Percentiles rank a stretch among this genome's conserved stretches.
Conservation (phyloP, 1,284 basidiomycete genomes). For the Apiotrichum mycotoxinovorans region DNA sequence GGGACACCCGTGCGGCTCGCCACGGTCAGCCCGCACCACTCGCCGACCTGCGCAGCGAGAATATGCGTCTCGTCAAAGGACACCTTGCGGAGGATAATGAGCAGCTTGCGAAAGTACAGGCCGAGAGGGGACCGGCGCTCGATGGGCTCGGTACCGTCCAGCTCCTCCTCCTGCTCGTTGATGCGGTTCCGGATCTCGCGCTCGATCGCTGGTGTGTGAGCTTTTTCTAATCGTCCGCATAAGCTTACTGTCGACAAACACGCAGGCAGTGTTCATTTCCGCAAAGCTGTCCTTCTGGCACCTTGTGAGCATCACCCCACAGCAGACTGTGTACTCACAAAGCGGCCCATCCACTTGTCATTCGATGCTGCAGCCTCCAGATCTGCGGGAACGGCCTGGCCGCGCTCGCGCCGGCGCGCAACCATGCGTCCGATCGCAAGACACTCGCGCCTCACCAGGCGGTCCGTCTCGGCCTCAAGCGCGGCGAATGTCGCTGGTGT, state of each 20-base stretch:
- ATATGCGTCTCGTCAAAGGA: slow-evolving; percentile 42
- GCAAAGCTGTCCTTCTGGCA: slow-evolving; percentile 22
- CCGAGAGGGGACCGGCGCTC: slow-evolving; percentile 41
- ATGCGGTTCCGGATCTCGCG: slow-evolving; percentile 34
- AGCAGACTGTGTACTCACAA: slow-evolving; percentile 23
- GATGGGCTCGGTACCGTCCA: slow-evolving; percentile 14
- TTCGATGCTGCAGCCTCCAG: slow-evolving; percentile 19
- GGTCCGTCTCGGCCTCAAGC: slow-evolving; percentile 28
- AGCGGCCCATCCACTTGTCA: slow-evolving; percentile 30
- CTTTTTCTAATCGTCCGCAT: background rate
- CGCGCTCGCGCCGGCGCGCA: slow-evolving; percentile 24
- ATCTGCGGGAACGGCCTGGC: slow-evolving; percentile 21
- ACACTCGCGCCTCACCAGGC: slow-evolving; percentile 27
- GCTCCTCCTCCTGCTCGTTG: slow-evolving; percentile 31
- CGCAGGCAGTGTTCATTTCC: slow-evolving; percentile 31
- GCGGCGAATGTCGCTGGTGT: slow-evolving; percentile 23
- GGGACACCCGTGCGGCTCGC: background rate
- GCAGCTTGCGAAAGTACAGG: slow-evolving; percentile 35
- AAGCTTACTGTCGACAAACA: slow-evolving; percentile 32
- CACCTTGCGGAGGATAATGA: slow-evolving; percentile 36
- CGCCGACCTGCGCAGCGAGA: slow-evolving; percentile 29
- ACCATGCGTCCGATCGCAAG: slow-evolving; percentile 15
- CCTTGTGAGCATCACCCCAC: background rate
- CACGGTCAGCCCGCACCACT: slow-evolving; percentile 33
- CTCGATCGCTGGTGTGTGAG: slow-evolving; percentile 25